These are phyloP conservation scores for Aaosphaeria arxii DNA, from an alignment of 2,329 filamentous ascomycete species.

Conservation along the genomic window DNA sequence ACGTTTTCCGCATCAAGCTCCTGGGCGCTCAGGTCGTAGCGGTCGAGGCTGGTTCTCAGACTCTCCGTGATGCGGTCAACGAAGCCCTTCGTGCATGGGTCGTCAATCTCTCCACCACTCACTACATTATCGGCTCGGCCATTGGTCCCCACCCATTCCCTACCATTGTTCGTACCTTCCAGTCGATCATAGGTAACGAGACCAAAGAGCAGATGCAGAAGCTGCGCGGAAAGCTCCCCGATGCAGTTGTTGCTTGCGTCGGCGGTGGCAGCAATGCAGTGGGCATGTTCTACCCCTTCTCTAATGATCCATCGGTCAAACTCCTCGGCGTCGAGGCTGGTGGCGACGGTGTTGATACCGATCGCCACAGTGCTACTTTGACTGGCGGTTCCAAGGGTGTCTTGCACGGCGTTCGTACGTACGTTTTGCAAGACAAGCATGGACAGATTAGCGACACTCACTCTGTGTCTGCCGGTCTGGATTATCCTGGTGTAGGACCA, in stretches of 20 bases:
- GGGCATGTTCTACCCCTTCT: conserved; percentile 98
- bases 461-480: conserved; percentile 91
- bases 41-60: conserved; percentile 82
- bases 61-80: conserved; percentile 70
- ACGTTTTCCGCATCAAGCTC: conserved; percentile 97
- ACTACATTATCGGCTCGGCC: conserved; percentile 97
- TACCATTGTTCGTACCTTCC: conserved; percentile 95
- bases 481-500: conserved; percentile 95
- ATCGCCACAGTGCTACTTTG: conserved; percentile 82
- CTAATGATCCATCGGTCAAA: conserved; percentile 79
- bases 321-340: conserved; percentile 92
- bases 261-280: conserved; percentile 92
- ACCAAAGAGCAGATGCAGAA: conserved; percentile 88
- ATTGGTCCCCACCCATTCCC: conserved; percentile 98
- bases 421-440: conserved; percentile 87
- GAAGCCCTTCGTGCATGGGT: conserved; percentile 95
- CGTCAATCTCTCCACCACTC: conserved; percentile 84
- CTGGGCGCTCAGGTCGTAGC: conserved; percentile 90
- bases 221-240: conserved; percentile 82
- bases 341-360: conserved; percentile 85
- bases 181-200: conserved; percentile 92
- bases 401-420: conserved; percentile 92
- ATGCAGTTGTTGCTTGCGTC: conserved; percentile 94
- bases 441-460: conserved; percentile 95
- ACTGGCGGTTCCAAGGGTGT: conserved; percentile 86